phyloP scores from a whole-genome alignment of 805 yeast genomes.

The Sungouiozyma ichnusensis region DNA sequence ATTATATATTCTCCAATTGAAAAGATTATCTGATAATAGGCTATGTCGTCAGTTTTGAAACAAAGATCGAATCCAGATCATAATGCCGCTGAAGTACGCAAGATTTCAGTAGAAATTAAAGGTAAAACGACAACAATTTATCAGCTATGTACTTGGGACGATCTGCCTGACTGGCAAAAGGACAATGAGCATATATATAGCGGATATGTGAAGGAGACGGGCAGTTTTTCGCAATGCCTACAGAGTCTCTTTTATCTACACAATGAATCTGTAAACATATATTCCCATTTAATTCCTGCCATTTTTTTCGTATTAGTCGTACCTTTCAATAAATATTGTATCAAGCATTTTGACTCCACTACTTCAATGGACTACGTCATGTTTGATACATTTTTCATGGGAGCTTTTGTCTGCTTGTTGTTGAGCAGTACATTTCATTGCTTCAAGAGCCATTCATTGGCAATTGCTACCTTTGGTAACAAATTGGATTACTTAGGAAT shows the following conservation, averaged over 20 bases:
- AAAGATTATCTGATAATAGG: too few relatives aligned
- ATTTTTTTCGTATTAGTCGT: conserved; percentile 14
- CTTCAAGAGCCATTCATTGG: conserved; percentile 51
- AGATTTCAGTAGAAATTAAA: background rate
- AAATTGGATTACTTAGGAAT: conserved; percentile 70
- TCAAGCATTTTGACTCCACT: conserved; percentile 33
- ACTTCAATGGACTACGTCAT: conserved; percentile 31
- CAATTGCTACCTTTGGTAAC: conserved; percentile 48
- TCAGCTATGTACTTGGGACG: conserved; percentile 29
- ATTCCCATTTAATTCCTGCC: conserved; percentile 48
- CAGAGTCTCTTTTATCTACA: conserved; percentile 47
- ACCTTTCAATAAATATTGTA: conserved; percentile 23
- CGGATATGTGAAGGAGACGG: conserved; percentile 53
- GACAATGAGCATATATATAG: conserved; percentile 56
- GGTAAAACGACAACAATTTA: conserved; percentile 3
- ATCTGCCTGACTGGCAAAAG: conserved; percentile 62
- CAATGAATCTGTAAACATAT: conserved; percentile 66
- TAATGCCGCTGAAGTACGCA: background rate
- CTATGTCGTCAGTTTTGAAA: background rate
- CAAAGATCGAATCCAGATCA: background rate
- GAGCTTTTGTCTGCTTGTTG: conserved; percentile 48
- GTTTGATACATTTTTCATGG: conserved; percentile 34
- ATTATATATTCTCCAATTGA: too few relatives aligned
- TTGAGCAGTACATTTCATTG: conserved; percentile 60
- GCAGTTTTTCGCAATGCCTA: conserved; percentile 36